Base-by-base conservation (phyloP, 1,284 basidiomycete species). In the Pseudozyma thailandica region DNA sequence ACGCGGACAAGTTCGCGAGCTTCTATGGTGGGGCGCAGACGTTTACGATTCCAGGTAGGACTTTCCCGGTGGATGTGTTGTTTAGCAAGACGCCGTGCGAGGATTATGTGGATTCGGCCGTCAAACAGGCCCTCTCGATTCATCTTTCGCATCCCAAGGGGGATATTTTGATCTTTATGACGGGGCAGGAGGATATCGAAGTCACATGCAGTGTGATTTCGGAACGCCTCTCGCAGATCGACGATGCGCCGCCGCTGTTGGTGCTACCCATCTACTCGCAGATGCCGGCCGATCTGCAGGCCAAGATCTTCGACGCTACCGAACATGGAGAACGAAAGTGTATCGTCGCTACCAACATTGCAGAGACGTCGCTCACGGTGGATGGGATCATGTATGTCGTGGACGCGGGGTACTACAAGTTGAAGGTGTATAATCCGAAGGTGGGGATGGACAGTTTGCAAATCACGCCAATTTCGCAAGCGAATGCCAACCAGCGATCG, bases 401-500 rank as follows among this genome's bases (percentile, higher is more conserved):
- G 4, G 96, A 98, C 81, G 89, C 92, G 0, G 96, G 96, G 0
- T 98, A 93, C 84, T 96, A 92, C 45, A 98, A 98, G 84, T 87
- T 98, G 66, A 98, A 98, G 84, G 94, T 98, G 33, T 98, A 98
- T 86, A 98, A 98, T 79, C 94, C 96, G 8, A 93, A 94, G 83
- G 93, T 98, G 65, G 96, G 96, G 66, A 98, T 98, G 96, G 96
- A 98, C 79, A 93, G 94, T 9, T 86, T 99, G 44, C 95, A 98
- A 83, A 98, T 99, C 76, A 98, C 95, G 7, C 96, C 96, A 0
- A 95, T 99, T 85, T 77, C 74, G 45, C 95, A 98, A 82, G 96
- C 96, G 16, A 98, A 98, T 70, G 85, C 94, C 91, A 93, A 91
- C 72, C 96, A 99, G 84, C 87, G 96, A 13, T 92, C 93, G 6